Percentiles rank a stretch among this genome's conserved stretches.
Conservation (phyloP, 768 basidiomycete genomes). For the Megacollybia marginata region DNA sequence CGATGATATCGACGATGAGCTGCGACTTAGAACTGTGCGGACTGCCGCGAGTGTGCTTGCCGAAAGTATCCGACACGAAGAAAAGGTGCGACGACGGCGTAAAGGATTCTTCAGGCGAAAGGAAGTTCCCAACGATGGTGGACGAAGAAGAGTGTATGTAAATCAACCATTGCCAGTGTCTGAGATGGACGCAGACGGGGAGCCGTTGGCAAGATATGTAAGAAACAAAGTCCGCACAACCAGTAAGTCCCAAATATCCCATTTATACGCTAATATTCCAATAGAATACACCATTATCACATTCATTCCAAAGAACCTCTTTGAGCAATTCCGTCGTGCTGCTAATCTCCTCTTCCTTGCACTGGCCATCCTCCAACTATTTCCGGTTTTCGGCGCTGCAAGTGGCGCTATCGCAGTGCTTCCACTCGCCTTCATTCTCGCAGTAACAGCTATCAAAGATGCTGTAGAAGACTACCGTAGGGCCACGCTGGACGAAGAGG, state of each 20-base stretch:
- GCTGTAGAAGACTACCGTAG: conserved; percentile 95
- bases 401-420: conserved; percentile 75
- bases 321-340: conserved; percentile 88
- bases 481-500: conserved; percentile 79
- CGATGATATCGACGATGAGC: conserved; percentile 71
- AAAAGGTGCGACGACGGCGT: conserved; percentile 51
- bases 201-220: conserved; percentile 71
- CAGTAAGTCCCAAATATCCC: conserved; percentile 41
- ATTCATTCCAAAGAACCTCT: conserved; percentile 90
- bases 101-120: no score
- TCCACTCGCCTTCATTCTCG: conserved; percentile 81
- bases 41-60: conserved; percentile 89
- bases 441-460: conserved; percentile 91
- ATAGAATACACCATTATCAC: conserved; percentile 86
- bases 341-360: conserved; percentile 9
- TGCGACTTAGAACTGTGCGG: conserved; percentile 85
- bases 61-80: conserved; percentile 77
- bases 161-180: conserved; percentile 59
- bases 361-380: conserved; percentile 17
- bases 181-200: conserved; percentile 66
- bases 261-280: no score
- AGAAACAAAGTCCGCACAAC: conserved; percentile 93
- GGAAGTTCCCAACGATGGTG: no score
- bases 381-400: conserved; percentile 86
- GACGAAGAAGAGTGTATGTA: conserved; percentile 70